Percentiles rank a stretch among this genome's conserved stretches.
Conservation (phyloP, 78 protist species). For the Dictyostelium citrinum region DNA sequence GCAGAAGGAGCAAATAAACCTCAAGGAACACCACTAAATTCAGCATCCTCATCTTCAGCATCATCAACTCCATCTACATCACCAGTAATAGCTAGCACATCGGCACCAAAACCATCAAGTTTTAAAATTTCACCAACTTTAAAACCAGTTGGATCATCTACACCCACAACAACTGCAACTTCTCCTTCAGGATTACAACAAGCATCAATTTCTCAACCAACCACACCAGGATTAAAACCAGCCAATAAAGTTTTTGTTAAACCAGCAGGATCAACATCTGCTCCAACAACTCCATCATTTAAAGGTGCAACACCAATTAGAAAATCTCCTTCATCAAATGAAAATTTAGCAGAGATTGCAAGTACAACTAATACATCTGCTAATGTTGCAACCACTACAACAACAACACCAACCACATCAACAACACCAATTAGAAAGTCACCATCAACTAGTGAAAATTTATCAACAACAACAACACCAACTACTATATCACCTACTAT, state of each 20-base stretch:
- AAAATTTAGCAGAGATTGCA: not conserved
- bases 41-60: not conserved
- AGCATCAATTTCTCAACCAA: slow-evolving; percentile 2
- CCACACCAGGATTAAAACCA: slow-evolving; percentile 6
- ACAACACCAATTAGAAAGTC: not conserved
- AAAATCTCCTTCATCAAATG: not conserved
- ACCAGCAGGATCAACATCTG: not conserved
- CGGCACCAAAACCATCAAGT: not conserved
- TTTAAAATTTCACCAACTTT: slow-evolving; percentile 5
- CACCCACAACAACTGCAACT: not conserved
- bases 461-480: slow-evolving; percentile 17
- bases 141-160: not conserved
- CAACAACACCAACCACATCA: not conserved
- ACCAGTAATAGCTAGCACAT: not conserved
- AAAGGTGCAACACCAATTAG: not conserved
- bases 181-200: not conserved
- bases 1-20: not conserved
- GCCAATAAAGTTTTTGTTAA: not conserved
- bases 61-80: not conserved
- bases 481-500: not conserved
- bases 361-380: not conserved
- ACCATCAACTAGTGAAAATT: not conserved
- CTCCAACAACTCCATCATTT: not conserved
- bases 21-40: not conserved
- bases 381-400: not conserved